Percentiles rank a stretch among this genome's conserved stretches.
Conservation (phyloP, 345 rosid species). For the Chamaenerion angustifolium region DNA sequence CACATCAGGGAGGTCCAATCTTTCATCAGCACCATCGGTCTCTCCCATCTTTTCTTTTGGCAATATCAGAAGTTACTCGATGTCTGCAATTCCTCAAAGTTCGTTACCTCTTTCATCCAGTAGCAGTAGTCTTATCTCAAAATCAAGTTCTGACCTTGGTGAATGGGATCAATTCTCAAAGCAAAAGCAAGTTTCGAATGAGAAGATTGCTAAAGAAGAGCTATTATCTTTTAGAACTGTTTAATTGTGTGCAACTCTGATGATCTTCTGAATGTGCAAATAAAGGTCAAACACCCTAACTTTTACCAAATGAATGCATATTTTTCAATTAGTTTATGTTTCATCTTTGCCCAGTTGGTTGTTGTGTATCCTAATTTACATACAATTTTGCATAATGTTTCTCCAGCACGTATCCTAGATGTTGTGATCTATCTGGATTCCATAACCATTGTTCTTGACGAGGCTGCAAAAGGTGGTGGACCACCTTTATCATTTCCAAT, state of each 20-base stretch:
- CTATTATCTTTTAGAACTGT: constrained; percentile 84
- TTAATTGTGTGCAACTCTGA: constrained; percentile 77
- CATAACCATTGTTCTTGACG: constrained; percentile 77
- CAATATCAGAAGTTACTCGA: constrained; percentile 89
- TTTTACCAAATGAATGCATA: neutral
- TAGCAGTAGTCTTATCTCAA: constrained; percentile 59
- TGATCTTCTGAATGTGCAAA: constrained; percentile 89
- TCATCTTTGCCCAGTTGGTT: no score
- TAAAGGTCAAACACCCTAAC: constrained; percentile 37
- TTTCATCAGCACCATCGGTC: constrained; percentile 36
- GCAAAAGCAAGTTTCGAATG: constrained; percentile 30
- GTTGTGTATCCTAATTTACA: constrained; percentile 3
- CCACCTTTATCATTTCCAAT: constrained; percentile 74
- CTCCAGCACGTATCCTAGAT: constrained; percentile 60
- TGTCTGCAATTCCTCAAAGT: constrained; percentile 92
- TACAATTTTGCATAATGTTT: constrained; percentile 51
- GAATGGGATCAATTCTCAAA: constrained; percentile 58
- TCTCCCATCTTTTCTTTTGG: constrained; percentile 80
- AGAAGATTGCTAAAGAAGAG: constrained; percentile 39
- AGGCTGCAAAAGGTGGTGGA: constrained; percentile 50
- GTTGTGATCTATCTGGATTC: constrained; percentile 73
- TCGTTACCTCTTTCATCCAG: constrained; percentile 30
- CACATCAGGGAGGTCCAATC: constrained; percentile 35
- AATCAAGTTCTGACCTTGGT: constrained; percentile 61
- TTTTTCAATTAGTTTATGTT: no score